Evolutionary conservation across 371 early-diverging fungal species (phyloP), one percentile per base, ranked within the genome.

Genomic region (Mortierella sp.): DNA sequence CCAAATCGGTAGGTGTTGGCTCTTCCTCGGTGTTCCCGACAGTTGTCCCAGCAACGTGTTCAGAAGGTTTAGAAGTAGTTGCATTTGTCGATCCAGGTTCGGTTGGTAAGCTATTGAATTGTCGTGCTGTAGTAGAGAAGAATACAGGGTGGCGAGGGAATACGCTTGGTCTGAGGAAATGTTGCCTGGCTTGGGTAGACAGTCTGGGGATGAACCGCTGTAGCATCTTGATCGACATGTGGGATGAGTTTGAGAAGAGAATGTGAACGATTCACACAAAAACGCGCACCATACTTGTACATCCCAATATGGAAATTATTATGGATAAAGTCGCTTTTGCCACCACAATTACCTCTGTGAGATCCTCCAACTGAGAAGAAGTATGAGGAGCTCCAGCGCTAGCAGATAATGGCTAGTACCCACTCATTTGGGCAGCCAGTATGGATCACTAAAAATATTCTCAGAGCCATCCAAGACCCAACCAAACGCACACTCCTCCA

Each of bases 91-190:
- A 22, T 10, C 24, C 55, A 28, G 32, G 0, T 8, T 1, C 65
- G 19, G 65, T 19, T 11, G 57, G 50, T 55, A 21, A 2, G 45
- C 22, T 52, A 52, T 15, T 63, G 61, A 21, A 61, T 28, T 43
- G 60, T 21, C 63, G 47, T 15, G 70, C 78, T 6, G 69, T 66
- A 19, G 78, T 62, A 10, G 78, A 72, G 53, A 77, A 69, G 40
- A 69, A 69, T 38, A 60, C 24, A 0, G 78, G 73, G 36, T 40
- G 63, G 24, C 77, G 67, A 58, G 72, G 65, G 50, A 71, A 77
- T 45, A 72, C 32, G 36, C 53, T 32, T 24, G n/a, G 19, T 48
- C 57, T 52, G 62, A 69, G 61, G 40, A 69, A 33, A 40, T 47
- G 24, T 0, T n/a, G 55, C 45, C 41, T 63, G 3, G 65, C 41